A percentile compares a stretch with the other conserved stretches of the same genome.
Evolutionary conservation across 164 flowering plant genomes (phyloP).

Genomic region (Vitis riparia): DNA sequence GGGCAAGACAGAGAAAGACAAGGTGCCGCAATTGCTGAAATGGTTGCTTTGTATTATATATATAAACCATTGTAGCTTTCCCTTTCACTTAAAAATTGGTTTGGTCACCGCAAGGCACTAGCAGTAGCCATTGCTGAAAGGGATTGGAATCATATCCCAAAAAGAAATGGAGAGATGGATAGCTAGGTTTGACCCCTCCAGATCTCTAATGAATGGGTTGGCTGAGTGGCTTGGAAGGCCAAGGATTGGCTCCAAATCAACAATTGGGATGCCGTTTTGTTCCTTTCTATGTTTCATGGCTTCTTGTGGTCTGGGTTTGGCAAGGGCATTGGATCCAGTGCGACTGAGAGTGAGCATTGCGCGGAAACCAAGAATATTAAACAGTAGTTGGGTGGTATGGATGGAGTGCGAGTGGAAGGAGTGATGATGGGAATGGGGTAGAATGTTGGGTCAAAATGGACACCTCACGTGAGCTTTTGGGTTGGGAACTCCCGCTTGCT

Average conservation of each 20-base stretch:
- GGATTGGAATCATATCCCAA: slow-evolving; percentile 18
- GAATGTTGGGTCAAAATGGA: slow-evolving; percentile 13
- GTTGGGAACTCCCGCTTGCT: background rate
- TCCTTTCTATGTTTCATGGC: background rate
- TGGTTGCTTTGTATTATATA: slow-evolving; percentile 17
- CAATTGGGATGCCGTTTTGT: background rate
- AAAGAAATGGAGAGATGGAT: slow-evolving; percentile 14
- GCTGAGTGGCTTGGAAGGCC: no score
- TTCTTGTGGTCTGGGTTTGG: background rate
- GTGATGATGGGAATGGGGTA: background rate
- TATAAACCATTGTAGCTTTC: slow-evolving; percentile 2
- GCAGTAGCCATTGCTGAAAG: slow-evolving; percentile 9
- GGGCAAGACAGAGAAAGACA: background rate
- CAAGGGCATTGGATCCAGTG: slow-evolving; percentile 13
- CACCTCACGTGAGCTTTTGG: slow-evolving; percentile 16
- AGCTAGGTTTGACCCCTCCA: slow-evolving; percentile 22
- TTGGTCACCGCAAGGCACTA: background rate
- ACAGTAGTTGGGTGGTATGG: no score
- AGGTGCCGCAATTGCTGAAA: slow-evolving; percentile 25
- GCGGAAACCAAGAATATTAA: no score
- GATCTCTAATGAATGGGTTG: background rate
- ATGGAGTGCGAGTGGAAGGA: background rate
- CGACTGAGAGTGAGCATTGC: background rate
- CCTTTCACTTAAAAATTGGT: slow-evolving; percentile 8
- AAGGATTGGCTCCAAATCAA: no score